Base-by-base conservation (phyloP, 2,329 filamentous ascomycete genomes). In the Colletotrichum karsti region DNA sequence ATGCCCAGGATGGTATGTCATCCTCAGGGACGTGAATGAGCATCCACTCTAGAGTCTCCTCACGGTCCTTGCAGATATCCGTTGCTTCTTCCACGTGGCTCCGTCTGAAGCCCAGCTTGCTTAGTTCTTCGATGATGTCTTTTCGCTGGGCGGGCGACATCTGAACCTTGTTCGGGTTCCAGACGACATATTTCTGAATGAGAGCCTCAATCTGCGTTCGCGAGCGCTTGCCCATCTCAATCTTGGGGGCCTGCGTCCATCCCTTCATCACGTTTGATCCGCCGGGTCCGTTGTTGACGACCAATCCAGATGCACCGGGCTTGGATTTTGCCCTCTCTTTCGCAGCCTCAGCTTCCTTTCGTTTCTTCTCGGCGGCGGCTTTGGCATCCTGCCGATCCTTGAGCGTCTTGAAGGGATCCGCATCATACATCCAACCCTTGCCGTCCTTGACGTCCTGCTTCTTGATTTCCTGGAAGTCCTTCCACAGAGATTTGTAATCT, bases 1-100 rank as follows among this genome's bases (percentile, higher is more conserved):
- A 83, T 73, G 93, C 93, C 94, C 95, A 98, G 7, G 88, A 85
- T 1, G 96, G 96, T n/a, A 98, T 83, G 74, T 98, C 96, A 76
- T 99, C 96, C 77, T 99, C 96, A 1, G 96, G 96, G 3, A 99
- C 94, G 79, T 99, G 95, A 57, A 98, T 95, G 54, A 99, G 87
- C 15, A 99, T 86, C 96, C 96, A 99, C 78, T 98, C 95, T 3
- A 99, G 85, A 15, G 94, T 91, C 80, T 99, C 96, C 77, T 98
- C 95, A 30, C 92, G 88, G 77, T 97, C 94, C 78, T 95, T 97
- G 82, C 95, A 98, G 74, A 95, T 90, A 48, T 90, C 90, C 1
- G 93, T 89, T 8, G 96, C 95, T 80, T 99, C 96, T 75, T 97
- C 90, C 42, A 95, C 89, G 76, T 99, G 96, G 74, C 92, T 97